Evolutionary conservation across 2,329 filamentous ascomycete genomes (phyloP).

Genomic region (Nothophaeocryptopus gaeumannii): DNA sequence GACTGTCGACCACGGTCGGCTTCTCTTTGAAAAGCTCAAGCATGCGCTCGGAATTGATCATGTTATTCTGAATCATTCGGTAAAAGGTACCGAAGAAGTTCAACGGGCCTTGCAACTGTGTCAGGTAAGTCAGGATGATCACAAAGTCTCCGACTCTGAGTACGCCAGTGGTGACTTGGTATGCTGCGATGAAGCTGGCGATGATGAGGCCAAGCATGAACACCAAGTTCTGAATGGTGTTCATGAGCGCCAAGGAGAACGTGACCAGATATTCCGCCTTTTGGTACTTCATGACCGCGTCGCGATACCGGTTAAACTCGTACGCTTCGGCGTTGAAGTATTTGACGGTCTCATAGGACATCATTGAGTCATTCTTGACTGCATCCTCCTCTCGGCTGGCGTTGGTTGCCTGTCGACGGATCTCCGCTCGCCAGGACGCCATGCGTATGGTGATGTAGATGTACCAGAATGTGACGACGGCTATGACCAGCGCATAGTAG

Average conservation of each 20-base stretch:
- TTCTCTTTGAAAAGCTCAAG: slow-evolving; percentile 95
- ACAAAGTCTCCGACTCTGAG: slow-evolving; percentile 67
- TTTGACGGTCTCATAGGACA: slow-evolving; percentile 84
- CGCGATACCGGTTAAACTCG: slow-evolving; percentile 57
- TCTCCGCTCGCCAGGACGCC: slow-evolving; percentile 87
- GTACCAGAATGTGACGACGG: slow-evolving; percentile 91
- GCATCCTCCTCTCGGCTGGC: slow-evolving; percentile 92
- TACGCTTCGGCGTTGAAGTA: slow-evolving; percentile 62
- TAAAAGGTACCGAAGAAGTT: slow-evolving; percentile 90
- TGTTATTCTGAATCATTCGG: slow-evolving; percentile 87
- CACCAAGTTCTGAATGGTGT: slow-evolving; percentile 62
- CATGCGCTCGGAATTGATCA: slow-evolving; percentile 96
- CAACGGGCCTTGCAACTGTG: slow-evolving; percentile 66
- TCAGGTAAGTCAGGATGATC: slow-evolving; percentile 70
- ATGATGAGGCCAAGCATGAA: slow-evolving; percentile 64
- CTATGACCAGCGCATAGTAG: slow-evolving; percentile 85
- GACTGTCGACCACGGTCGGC: slow-evolving; percentile 80
- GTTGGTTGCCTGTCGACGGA: slow-evolving; percentile 91
- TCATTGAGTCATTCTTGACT: slow-evolving; percentile 97
- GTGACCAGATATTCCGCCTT: slow-evolving; percentile 56
- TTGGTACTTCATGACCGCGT: slow-evolving; percentile 57
- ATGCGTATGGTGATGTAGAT: slow-evolving; percentile 94
- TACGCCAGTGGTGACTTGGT: slow-evolving; percentile 62
- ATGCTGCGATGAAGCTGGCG: slow-evolving; percentile 67
- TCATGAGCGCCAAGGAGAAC: slow-evolving; percentile 58